Conservation (phyloP, 2,329 filamentous ascomycete genomes). For the Cryphonectria parasitica region DNA sequence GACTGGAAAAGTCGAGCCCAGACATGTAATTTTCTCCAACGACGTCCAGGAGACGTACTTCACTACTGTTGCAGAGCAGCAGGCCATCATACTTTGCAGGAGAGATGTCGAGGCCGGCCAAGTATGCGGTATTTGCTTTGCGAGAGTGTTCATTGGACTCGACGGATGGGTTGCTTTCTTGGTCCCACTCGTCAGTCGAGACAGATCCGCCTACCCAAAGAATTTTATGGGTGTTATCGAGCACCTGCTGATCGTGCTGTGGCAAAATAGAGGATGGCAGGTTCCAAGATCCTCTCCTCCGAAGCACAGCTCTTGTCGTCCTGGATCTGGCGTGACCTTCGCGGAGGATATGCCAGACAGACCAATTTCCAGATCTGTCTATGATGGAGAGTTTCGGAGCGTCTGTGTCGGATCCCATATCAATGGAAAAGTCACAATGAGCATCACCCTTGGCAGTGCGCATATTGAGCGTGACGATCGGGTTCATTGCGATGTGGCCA, state of each 20-base stretch:
- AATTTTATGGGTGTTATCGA: constrained; percentile 47
- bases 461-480: constrained; percentile 55
- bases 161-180: constrained; percentile 25
- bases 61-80: constrained; percentile 23
- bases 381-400: constrained; percentile 67
- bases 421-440: constrained; percentile 69
- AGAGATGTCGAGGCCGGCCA: constrained; percentile 4
- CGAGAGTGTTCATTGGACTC: background rate
- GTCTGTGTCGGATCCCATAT: constrained; percentile 54
- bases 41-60: constrained; percentile 25
- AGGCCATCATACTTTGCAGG: constrained; percentile 19
- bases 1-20: constrained; percentile 32
- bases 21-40: constrained; percentile 16
- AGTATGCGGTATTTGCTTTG: constrained; percentile 12
- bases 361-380: constrained; percentile 69
- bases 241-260: constrained; percentile 37
- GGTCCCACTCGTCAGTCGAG: constrained; percentile 33
- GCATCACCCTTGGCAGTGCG: constrained; percentile 56
- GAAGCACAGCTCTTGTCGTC: constrained; percentile 39
- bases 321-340: constrained; percentile 41
- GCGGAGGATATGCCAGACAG: constrained; percentile 63
- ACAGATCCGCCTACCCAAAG: constrained; percentile 38
- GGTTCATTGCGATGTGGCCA: constrained; percentile 60
- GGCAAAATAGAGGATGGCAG: constrained; percentile 33
- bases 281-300: constrained; percentile 12